These are phyloP conservation scores for Fistulifera solaris DNA, from an alignment of 108 stramenopile genomes.

Conservation along the genomic window DNA sequence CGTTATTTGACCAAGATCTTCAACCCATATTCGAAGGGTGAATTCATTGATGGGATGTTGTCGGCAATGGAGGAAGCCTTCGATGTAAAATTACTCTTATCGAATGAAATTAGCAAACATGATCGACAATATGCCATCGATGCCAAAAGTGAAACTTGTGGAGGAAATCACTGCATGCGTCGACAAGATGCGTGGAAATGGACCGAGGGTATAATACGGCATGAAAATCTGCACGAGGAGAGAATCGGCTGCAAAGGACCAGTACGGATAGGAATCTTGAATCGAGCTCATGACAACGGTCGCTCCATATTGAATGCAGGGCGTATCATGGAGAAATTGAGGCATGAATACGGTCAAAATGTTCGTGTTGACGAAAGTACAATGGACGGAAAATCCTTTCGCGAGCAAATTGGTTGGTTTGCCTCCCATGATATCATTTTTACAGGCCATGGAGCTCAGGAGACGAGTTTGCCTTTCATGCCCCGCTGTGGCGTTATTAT, in stretches of 20 bases:
- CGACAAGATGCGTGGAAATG: not conserved
- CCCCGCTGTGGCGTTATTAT: slow-evolving; percentile 17
- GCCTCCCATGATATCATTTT: slow-evolving; percentile 21
- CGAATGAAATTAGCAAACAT: slow-evolving; percentile 9
- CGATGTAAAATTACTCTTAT: slow-evolving; percentile 4
- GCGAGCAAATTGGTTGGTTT: slow-evolving; percentile 22
- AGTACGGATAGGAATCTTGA: slow-evolving; percentile 24
- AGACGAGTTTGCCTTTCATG: slow-evolving; percentile 30
- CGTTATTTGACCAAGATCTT: not conserved
- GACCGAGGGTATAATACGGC: not conserved
- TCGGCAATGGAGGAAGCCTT: slow-evolving; percentile 8
- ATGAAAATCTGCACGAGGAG: not conserved
- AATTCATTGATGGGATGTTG: slow-evolving; percentile 11
- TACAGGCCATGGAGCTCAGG: slow-evolving; percentile 35
- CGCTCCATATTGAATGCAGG: slow-evolving; percentile 17
- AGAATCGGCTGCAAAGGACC: slow-evolving; percentile 9
- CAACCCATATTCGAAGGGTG: slow-evolving; percentile 21
- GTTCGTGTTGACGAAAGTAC: slow-evolving; percentile 2
- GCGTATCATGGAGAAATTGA: not conserved
- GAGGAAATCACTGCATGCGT: not conserved
- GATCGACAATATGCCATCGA: slow-evolving; percentile 3
- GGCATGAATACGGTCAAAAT: slow-evolving; percentile 8
- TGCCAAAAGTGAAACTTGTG: not conserved
- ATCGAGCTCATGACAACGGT: slow-evolving; percentile 12
- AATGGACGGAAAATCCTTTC: slow-evolving; percentile 27